Evolutionary conservation across 1,284 basidiomycete genomes (phyloP).

Genomic region (Tranzscheliella williamsii): DNA sequence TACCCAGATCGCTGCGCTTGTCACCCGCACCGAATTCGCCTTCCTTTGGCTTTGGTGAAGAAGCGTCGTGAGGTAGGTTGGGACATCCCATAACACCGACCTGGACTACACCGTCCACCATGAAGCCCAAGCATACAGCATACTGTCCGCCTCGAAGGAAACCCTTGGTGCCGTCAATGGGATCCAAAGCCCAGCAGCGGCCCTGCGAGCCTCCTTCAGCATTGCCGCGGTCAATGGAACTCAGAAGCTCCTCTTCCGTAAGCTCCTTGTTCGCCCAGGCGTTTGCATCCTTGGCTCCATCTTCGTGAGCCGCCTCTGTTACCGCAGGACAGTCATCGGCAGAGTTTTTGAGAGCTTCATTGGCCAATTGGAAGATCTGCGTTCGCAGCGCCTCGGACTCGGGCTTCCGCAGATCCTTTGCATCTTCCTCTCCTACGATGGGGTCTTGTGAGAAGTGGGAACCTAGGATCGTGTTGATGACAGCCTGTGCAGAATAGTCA

Average conservation of each 20-base stretch:
- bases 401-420: constrained; percentile 68
- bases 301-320: constrained; percentile 16
- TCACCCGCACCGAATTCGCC: constrained; percentile 48
- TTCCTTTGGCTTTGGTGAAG: constrained; percentile 50
- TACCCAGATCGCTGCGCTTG: constrained; percentile 47
- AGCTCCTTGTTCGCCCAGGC: constrained; percentile 62
- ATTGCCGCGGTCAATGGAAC: constrained; percentile 83
- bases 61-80: constrained; percentile 71
- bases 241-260: constrained; percentile 68
- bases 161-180: constrained; percentile 90
- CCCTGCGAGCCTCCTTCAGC: constrained; percentile 76
- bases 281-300: constrained; percentile 63
- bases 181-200: constrained; percentile 86
- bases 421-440: constrained; percentile 95
- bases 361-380: constrained; percentile 80
- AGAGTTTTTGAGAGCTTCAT: constrained; percentile 70
- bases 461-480: constrained; percentile 52
- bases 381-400: constrained; percentile 65
- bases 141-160: constrained; percentile 97
- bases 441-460: constrained; percentile 78
- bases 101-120: constrained; percentile 77
- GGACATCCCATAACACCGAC: constrained; percentile 90
- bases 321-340: constrained; percentile 62
- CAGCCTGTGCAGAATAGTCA: constrained; percentile 58
- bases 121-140: constrained; percentile 89